A percentile compares a stretch with the other conserved stretches of the same genome.
Conservation (phyloP, 345 rosid genomes). For the Salix arbutifolia region DNA sequence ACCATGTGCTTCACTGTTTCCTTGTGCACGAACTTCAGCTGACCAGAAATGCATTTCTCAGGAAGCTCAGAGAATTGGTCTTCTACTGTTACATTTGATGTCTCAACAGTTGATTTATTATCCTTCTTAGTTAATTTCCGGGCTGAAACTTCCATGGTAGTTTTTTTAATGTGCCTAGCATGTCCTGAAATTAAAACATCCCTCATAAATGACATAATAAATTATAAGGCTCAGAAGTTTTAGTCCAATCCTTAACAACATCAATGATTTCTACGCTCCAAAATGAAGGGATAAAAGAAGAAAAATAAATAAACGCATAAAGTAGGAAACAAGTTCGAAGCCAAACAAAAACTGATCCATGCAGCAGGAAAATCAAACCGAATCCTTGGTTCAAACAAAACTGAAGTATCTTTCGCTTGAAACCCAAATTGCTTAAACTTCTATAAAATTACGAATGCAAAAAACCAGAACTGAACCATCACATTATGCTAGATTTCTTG, state of each 20-base stretch:
- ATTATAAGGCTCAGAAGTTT: not conserved
- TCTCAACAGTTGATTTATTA: conserved; percentile 11
- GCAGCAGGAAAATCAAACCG: not conserved
- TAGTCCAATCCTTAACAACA: not conserved
- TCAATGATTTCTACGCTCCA: not conserved
- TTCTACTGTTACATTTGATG: conserved; percentile 17
- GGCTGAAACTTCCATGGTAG: conserved; percentile 4
- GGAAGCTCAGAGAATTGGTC: not conserved
- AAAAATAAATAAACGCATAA: not conserved
- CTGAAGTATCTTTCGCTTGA: not conserved
- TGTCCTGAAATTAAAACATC: not conserved
- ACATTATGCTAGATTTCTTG: not conserved
- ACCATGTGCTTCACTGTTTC: conserved; percentile 26
- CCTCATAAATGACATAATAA: not conserved
- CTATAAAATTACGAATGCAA: not conserved
- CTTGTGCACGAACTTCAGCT: not conserved
- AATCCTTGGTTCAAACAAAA: not conserved
- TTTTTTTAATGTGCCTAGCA: not conserved
- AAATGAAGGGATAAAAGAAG: not conserved
- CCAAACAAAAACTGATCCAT: not conserved
- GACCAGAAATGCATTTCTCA: not conserved
- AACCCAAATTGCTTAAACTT: not conserved
- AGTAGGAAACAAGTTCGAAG: not conserved
- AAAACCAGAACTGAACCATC: not conserved
- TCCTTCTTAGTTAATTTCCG: not conserved